Percentiles rank a stretch among this genome's conserved stretches.
Conservation (phyloP, 2,329 filamentous ascomycete species). For the Curvularia sp. region DNA sequence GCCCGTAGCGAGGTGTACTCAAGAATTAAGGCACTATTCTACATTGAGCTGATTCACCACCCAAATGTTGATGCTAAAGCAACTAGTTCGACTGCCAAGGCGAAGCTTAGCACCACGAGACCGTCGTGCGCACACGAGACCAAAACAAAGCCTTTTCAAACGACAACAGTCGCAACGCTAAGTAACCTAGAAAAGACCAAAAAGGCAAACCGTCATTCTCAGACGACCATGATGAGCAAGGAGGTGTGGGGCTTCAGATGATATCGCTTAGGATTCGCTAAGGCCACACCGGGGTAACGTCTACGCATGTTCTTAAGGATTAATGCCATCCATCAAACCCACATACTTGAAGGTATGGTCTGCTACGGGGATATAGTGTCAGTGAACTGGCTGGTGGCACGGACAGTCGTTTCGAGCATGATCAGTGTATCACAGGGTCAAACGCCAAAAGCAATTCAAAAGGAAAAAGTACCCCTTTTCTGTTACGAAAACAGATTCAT, state of each 20-base stretch:
- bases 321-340: not conserved
- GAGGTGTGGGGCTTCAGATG: not conserved
- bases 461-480: not conserved
- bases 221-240: not conserved
- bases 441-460: conserved; percentile 6
- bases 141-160: conserved; percentile 3
- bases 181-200: not conserved
- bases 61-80: not conserved
- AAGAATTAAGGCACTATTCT: not conserved
- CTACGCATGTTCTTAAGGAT: not conserved
- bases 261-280: not conserved
- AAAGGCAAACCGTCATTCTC: not conserved
- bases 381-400: not conserved
- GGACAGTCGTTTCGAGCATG: not conserved
- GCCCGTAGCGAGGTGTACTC: not conserved
- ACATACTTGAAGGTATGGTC: not conserved
- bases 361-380: not conserved
- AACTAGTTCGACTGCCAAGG: conserved; percentile 1
- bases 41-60: not conserved
- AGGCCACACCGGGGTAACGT: not conserved
- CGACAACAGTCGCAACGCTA: not conserved
- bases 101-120: conserved; percentile 10
- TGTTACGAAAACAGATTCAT: not conserved
- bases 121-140: conserved; percentile 10
- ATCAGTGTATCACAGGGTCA: not conserved